These are phyloP conservation scores for Lachnellula suecica DNA, from an alignment of 2,329 filamentous ascomycete species.

Conservation along the genomic window DNA sequence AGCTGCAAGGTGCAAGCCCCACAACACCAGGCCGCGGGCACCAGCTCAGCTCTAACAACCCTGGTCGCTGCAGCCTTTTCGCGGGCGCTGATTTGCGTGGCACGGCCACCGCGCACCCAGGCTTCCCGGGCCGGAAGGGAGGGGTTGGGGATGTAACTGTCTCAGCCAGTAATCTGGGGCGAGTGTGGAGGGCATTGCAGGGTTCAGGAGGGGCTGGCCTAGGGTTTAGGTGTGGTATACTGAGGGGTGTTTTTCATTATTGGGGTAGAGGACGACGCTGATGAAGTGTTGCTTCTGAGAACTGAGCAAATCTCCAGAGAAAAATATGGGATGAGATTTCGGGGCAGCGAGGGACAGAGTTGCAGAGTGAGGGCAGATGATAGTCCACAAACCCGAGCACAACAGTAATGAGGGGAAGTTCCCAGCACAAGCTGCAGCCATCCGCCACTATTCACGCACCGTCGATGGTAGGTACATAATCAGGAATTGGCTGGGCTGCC, in stretches of 20 bases:
- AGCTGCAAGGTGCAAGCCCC: not conserved
- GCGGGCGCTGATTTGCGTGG: slow-evolving; percentile 1
- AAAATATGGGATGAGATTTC: not conserved
- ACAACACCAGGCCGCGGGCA: not conserved
- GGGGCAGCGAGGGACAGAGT: not conserved
- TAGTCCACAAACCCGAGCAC: not conserved
- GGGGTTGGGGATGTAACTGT: slow-evolving; percentile 1
- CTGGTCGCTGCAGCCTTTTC: not conserved
- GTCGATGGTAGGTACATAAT: slow-evolving; percentile 2
- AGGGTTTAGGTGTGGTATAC: no score
- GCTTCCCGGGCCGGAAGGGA: slow-evolving; percentile 13
- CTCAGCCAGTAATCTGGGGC: not conserved
- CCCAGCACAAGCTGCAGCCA: slow-evolving; percentile 16
- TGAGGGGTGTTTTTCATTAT: not conserved
- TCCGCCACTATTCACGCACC: slow-evolving; percentile 8
- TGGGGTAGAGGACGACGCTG: not conserved
- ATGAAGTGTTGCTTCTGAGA: not conserved
- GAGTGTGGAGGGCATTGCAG: not conserved
- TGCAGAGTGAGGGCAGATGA: not conserved
- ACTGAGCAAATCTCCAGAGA: slow-evolving; percentile 3
- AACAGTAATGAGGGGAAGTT: slow-evolving; percentile 8
- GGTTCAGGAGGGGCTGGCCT: not conserved
- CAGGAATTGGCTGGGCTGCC: not conserved
- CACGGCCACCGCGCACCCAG: slow-evolving; percentile 9
- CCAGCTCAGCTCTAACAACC: not conserved